Conservation (phyloP, 2,329 filamentous ascomycete genomes). For the Phyllosticta capitalensis region DNA sequence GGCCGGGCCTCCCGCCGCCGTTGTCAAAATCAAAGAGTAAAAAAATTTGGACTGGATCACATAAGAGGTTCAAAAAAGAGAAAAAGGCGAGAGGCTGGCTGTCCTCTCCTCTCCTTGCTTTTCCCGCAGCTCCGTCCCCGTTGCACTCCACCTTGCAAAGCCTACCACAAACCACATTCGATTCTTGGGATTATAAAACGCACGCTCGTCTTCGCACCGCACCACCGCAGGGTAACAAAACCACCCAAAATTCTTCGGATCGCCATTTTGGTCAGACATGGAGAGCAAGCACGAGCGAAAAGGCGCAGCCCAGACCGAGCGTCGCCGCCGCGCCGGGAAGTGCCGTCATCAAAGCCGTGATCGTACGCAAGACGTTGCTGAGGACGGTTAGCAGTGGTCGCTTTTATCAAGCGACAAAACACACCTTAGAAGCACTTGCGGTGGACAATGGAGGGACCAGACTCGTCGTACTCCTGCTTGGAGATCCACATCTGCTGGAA, state of each 20-base stretch:
- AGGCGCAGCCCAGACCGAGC: slow-evolving; percentile 7
- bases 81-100: background rate
- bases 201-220: slow-evolving; percentile 8
- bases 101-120: background rate
- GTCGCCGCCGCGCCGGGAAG: slow-evolving; percentile 4
- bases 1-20: too few species aligned
- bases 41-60: background rate
- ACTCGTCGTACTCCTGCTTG: slow-evolving; percentile 99
- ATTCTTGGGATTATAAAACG: background rate
- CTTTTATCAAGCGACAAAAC: slow-evolving; percentile 12
- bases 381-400: slow-evolving; percentile 9
- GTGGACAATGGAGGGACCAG: slow-evolving; percentile 97
- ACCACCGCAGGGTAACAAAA: slow-evolving; percentile 8
- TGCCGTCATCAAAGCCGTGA: slow-evolving; percentile 7
- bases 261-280: slow-evolving; percentile 11
- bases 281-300: slow-evolving; percentile 11
- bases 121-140: background rate
- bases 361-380: slow-evolving; percentile 18
- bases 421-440: slow-evolving; percentile 99
- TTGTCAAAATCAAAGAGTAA: background rate
- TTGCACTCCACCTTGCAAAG: background rate
- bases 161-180: background rate
- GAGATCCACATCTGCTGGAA: slow-evolving; percentile 99
- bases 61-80: background rate
- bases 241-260: slow-evolving; percentile 9